Evolutionary conservation across 140 eudicot species (phyloP), one percentile per base, ranked within the genome.

Genomic region (Ambrosia hybrid): DNA sequence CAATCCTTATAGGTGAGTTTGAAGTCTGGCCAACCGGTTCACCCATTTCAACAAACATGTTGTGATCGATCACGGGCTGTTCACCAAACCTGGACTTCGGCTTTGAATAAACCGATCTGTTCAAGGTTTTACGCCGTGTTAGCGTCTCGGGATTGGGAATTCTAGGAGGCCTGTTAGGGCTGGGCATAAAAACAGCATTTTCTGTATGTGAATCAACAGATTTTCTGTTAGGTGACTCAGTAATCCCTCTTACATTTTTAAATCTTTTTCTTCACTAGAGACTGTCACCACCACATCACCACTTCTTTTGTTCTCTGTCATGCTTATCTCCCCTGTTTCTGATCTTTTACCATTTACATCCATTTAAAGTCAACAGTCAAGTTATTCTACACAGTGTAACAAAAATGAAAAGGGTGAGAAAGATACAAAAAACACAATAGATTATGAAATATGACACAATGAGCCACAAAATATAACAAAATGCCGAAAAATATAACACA

Each of bases 1-100:
- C 6, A 30, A 41, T 37, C 3, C 74, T 70, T 37, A 14, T 16
- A 38, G 87, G 85, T 6, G 88, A 84, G 76, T 62, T 78, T 14
- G 78, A 68, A 14, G 70, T 61, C 65, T 68, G 78, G 16, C 48
- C 83, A 52, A 16, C 75, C 26, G 70, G 81, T 56, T 80, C 91
- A 58, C 63, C 11, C 26, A 62, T 71, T 15, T 85, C 83, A 57
- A 81, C 97, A 15, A 92, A 71, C 88, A 84, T 70, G 11, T 63
- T 58, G 12, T 82, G 80, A 57, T 92, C 96, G 21, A 87, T 67
- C 43, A 80, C 66, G 51, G 96, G 67, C 43, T 79, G 95, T 70
- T 92, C 98, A 37, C 96, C 98, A 67, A 92, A 89, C 70, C 98
- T 82, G 2, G 96, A 89, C 37, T 87, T 92, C 26, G 97, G 97